Evolutionary conservation across 345 rosid species (phyloP).

Genomic region (Fremontodendron californicum): DNA sequence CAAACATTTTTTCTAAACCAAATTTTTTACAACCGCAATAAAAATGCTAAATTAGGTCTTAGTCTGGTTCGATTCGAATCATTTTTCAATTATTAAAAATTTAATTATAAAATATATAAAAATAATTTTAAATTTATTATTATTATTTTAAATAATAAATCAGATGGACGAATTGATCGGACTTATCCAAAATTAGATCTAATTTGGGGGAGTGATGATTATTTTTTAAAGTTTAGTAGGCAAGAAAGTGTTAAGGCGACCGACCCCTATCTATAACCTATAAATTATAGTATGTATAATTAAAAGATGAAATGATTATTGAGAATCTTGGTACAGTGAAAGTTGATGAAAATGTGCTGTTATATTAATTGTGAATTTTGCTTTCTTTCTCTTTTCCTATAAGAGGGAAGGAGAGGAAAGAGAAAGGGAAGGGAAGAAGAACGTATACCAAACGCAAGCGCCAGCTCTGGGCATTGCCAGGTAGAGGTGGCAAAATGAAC

Average conservation of each 20-base stretch:
- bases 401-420: not conserved
- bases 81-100: too few species aligned
- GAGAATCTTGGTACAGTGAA: constrained; percentile 27
- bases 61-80: too few species aligned
- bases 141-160: too few species aligned
- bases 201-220: constrained; percentile 10
- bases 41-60: too few species aligned
- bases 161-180: too few species aligned
- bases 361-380: not conserved
- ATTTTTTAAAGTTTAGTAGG: constrained; percentile 8
- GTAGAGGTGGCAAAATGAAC: too few species aligned
- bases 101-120: too few species aligned
- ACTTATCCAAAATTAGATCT: too few species aligned
- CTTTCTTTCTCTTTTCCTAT: not conserved
- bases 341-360: not conserved
- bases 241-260: constrained; percentile 15
- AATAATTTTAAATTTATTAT: too few species aligned
- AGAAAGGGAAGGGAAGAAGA: not conserved
- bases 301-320: constrained; percentile 25
- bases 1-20: too few species aligned
- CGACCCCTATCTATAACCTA: constrained; percentile 15
- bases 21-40: too few species aligned
- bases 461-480: constrained; percentile 1
- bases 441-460: constrained; percentile 2
- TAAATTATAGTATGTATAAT: constrained; percentile 17